Percentiles rank a stretch among this genome's conserved stretches.
Evolutionary conservation across 176 grass and related monocot genomes (phyloP).

Genomic region (Zoysia pacifica): DNA sequence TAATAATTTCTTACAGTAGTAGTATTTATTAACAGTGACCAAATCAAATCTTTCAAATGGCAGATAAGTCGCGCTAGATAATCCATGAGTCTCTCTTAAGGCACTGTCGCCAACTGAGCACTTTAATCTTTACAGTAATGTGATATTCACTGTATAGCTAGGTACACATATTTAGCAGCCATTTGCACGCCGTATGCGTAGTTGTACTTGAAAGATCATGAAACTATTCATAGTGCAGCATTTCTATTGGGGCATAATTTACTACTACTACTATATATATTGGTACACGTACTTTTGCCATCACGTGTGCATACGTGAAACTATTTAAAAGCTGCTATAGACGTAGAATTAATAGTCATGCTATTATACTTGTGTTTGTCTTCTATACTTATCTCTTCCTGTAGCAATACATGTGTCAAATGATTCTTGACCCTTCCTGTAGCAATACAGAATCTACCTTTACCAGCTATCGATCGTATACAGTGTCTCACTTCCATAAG

Average conservation of each 20-base stretch:
- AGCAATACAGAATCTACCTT: background rate
- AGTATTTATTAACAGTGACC: background rate
- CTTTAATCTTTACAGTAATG: background rate
- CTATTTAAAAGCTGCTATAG: slow-evolving; percentile 35
- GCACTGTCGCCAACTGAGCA: background rate
- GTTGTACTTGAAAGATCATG: slow-evolving; percentile 39
- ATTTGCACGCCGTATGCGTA: background rate
- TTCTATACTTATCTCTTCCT: no score
- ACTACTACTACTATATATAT: background rate
- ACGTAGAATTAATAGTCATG: background rate
- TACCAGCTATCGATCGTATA: slow-evolving; percentile 1
- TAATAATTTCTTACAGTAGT: background rate
- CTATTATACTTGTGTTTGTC: no score
- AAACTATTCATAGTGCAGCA: slow-evolving; percentile 13
- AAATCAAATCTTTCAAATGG: background rate
- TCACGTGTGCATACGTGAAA: slow-evolving; percentile 41
- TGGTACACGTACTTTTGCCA: slow-evolving; percentile 35
- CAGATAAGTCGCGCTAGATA: background rate
- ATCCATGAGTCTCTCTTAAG: background rate
- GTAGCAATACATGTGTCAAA: background rate
- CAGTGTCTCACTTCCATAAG: slow-evolving; percentile 1
- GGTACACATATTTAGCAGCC: background rate
- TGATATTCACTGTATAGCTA: background rate
- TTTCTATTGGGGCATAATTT: slow-evolving; percentile 22
- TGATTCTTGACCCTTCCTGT: background rate